Evolutionary conservation across 805 yeast species (phyloP).

Genomic region (Metschnikowia hibisci): DNA sequence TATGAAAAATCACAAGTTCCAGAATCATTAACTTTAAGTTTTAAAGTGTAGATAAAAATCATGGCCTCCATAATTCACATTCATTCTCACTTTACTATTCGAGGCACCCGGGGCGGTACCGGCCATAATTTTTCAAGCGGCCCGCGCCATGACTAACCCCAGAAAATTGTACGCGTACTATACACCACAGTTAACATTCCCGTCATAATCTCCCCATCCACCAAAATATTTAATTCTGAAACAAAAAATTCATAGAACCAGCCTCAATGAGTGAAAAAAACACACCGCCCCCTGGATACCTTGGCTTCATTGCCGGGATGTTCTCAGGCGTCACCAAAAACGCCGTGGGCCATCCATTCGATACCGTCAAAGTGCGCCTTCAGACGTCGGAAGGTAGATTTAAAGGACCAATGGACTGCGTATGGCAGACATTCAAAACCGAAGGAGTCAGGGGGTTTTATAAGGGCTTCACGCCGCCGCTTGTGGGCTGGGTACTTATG

Average conservation of each 20-base stretch:
- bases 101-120: slow-evolving; percentile 6
- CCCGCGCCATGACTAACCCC: slow-evolving; percentile 6
- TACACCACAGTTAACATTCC: too few relatives aligned
- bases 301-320: slow-evolving; percentile 86
- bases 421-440: slow-evolving; percentile 60
- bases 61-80: too few relatives aligned
- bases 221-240: too few relatives aligned
- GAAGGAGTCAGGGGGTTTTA: slow-evolving; percentile 82
- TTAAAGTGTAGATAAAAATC: too few relatives aligned
- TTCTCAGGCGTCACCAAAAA: slow-evolving; percentile 85
- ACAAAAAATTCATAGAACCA: background rate
- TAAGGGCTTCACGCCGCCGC: slow-evolving; percentile 89
- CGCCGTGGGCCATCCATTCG: slow-evolving; percentile 91
- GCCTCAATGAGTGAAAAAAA: slow-evolving; percentile 4
- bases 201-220: too few relatives aligned
- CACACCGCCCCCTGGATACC: slow-evolving; percentile 45
- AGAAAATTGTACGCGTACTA: background rate
- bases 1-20: too few relatives aligned
- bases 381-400: slow-evolving; percentile 64
- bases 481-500: slow-evolving; percentile 92
- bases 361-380: slow-evolving; percentile 80
- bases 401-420: slow-evolving; percentile 80
- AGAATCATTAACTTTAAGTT: too few relatives aligned
- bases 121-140: slow-evolving; percentile 4
- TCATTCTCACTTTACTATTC: too few relatives aligned